Evolutionary conservation across 129 eudicot genomes (phyloP).

Genomic region (Lactuca saligna): DNA sequence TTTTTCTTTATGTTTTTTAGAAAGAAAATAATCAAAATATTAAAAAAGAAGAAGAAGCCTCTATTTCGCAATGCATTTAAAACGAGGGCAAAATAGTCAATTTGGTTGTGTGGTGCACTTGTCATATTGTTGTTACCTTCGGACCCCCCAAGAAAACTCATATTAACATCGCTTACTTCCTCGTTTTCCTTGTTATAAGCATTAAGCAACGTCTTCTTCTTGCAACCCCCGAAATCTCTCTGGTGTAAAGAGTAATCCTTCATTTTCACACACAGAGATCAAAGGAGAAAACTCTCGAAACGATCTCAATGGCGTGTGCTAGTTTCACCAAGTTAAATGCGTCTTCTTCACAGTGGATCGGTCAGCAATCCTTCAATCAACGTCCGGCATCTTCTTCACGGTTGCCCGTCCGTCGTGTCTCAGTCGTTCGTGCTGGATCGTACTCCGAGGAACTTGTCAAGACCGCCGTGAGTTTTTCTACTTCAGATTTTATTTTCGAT

Average conservation of each 20-base stretch:
- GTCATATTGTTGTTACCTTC: background rate
- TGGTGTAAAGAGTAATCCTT: background rate
- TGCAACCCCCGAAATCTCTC: background rate
- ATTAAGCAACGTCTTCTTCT: background rate
- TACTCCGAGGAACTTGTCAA: conserved; percentile 66
- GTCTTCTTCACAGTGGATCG: conserved; percentile 51
- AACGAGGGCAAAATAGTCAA: background rate
- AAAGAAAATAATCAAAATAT: too few species aligned
- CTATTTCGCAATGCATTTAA: too few species aligned
- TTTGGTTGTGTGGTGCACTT: background rate
- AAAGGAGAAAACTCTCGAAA: background rate
- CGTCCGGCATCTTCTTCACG: conserved; percentile 34
- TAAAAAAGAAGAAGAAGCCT: too few species aligned
- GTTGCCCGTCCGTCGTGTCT: conserved; percentile 40
- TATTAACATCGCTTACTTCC: background rate
- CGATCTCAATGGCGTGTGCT: conserved; percentile 48
- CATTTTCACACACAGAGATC: background rate
- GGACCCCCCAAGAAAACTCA: background rate
- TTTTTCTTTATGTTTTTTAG: too few species aligned
- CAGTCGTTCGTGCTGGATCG: conserved; percentile 57
- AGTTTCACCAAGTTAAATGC: conserved; percentile 51
- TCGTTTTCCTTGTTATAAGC: background rate
- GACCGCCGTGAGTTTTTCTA: conserved; percentile 45
- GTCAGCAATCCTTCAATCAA: conserved; percentile 43
- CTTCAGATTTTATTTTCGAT: background rate